Evolutionary conservation across 768 basidiomycete species (phyloP).

Genomic region (Pisolithus tinctorius): DNA sequence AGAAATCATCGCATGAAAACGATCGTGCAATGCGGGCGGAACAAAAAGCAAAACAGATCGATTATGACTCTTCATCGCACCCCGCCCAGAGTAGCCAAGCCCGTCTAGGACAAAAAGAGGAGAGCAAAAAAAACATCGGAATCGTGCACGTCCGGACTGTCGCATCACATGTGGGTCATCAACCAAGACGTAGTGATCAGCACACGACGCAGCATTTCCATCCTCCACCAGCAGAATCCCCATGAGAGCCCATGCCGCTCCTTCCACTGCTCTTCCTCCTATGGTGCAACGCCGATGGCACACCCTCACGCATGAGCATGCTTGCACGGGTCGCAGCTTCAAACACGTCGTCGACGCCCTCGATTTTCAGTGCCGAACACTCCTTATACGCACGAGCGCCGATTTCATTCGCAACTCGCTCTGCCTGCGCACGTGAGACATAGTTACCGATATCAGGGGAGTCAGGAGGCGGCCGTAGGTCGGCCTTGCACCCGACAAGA

Average conservation of each 20-base stretch:
- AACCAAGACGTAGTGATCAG: slow-evolving; percentile 17
- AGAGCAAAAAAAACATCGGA: no score
- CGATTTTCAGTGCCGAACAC: slow-evolving; percentile 83
- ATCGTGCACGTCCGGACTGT: no score
- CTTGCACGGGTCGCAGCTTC: slow-evolving; percentile 95
- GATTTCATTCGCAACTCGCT: slow-evolving; percentile 74
- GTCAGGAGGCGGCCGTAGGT: slow-evolving; percentile 63
- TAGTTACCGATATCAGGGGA: slow-evolving; percentile 46
- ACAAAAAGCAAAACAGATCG: no score
- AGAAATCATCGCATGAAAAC: no score
- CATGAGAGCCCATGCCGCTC: slow-evolving; percentile 26
- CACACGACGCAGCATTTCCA: slow-evolving; percentile 65
- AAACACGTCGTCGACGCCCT: slow-evolving; percentile 95
- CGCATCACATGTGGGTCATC: not conserved
- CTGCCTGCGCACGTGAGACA: slow-evolving; percentile 75
- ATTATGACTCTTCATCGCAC: no score
- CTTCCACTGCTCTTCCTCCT: slow-evolving; percentile 50
- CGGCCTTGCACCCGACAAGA: slow-evolving; percentile 94
- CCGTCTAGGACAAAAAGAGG: no score
- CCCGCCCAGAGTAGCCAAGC: no score
- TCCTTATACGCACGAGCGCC: slow-evolving; percentile 94
- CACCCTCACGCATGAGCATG: slow-evolving; percentile 91
- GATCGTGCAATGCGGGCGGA: no score
- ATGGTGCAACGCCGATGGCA: slow-evolving; percentile 47
- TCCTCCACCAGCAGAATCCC: slow-evolving; percentile 36